Evolutionary conservation across 2,329 filamentous ascomycete species (phyloP), one percentile per base, ranked within the genome.

Genomic region (Aureobasidium sp.): DNA sequence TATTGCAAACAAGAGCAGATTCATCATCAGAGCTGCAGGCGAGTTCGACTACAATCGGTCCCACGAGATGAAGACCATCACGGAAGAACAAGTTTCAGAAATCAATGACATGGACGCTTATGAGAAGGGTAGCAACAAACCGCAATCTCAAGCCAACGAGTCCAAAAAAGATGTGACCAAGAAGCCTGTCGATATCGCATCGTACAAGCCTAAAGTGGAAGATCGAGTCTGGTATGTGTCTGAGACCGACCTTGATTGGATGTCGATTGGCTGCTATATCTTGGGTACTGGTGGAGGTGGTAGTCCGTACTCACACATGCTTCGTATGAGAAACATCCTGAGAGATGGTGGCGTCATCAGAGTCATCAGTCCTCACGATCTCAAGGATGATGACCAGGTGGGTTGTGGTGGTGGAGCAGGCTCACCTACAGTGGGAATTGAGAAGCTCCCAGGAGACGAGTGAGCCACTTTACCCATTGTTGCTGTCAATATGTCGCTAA

Each of bases 11-110:
- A 68, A 79, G 53, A 64, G 69, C 2, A 64, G 70, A 2, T 69
- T 71, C 54, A 69, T 84, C 14, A 75, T 83, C 8, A 71, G 78
- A 47, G 80, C 81, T 1, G 79, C 77, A 0, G 81, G 81, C 4
- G 70, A 74, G 41, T 66, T 76, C 14, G 70, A 72, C 55, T 69
- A 64, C 38, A 61, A 63, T 24, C 60, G 64, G 35, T 58, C 62
- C 21, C 60, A 66, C 47, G 70, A 65, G 53, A 62, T 35, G 12
- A 60, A 62, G 3, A 6, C 25, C 6, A 17, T 35, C 6, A 25
- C 34, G 19, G 47, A 51, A 4, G 47, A 51, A 19, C n/a, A 19
- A 16, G 21, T 39, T 14, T 11, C 17, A 4, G 42, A 47, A 5
- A 25, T 40, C 1, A 24, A 30, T 7, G 37, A 40, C 11, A 41